Percentiles rank a stretch among this genome's conserved stretches.
phyloP scores from a whole-genome alignment of 2,329 filamentous ascomycete genomes.

The Fusarium chlamydosporum region DNA sequence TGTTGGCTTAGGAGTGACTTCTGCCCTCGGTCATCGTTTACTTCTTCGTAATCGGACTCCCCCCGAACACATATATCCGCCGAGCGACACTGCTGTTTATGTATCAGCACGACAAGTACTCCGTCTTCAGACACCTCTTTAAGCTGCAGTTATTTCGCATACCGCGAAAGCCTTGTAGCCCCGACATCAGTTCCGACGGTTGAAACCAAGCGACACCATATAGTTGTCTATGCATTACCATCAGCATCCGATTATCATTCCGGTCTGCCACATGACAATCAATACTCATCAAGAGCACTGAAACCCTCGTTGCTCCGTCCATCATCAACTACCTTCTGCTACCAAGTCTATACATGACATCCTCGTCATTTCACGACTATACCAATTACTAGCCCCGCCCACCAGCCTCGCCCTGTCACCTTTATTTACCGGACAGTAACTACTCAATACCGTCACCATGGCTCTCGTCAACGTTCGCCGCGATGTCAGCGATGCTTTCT shows the following conservation, averaged over 20 bases:
- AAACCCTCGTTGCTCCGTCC: conserved; percentile 62
- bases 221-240: conserved; percentile 71
- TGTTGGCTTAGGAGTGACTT: conserved; percentile 34
- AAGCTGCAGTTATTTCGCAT: conserved; percentile 98
- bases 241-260: conserved; percentile 63
- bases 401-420: conserved; percentile 37
- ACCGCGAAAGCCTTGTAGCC: conserved; percentile 93
- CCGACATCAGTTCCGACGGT: conserved; percentile 91
- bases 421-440: conserved; percentile 39
- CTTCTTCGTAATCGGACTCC: conserved; percentile 41
- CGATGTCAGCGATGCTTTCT: conserved; percentile 98
- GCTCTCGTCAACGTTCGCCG: conserved; percentile 98
- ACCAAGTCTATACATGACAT: conserved; percentile 58
- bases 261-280: conserved; percentile 70
- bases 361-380: conserved; percentile 48
- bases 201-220: conserved; percentile 70
- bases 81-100: conserved; percentile 78
- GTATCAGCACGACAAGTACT: conserved; percentile 95
- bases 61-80: conserved; percentile 52
- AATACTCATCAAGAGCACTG: conserved; percentile 68
- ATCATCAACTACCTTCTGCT: conserved; percentile 54
- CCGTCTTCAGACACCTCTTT: conserved; percentile 95
- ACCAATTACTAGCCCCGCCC: conserved; percentile 40
- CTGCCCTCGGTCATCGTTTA: conserved; percentile 34
- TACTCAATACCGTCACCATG: conserved; percentile 75